A percentile compares a stretch with the other conserved stretches of the same genome.
Conservation (phyloP, 139 green algal genomes). For the Eudorina sp. region DNA sequence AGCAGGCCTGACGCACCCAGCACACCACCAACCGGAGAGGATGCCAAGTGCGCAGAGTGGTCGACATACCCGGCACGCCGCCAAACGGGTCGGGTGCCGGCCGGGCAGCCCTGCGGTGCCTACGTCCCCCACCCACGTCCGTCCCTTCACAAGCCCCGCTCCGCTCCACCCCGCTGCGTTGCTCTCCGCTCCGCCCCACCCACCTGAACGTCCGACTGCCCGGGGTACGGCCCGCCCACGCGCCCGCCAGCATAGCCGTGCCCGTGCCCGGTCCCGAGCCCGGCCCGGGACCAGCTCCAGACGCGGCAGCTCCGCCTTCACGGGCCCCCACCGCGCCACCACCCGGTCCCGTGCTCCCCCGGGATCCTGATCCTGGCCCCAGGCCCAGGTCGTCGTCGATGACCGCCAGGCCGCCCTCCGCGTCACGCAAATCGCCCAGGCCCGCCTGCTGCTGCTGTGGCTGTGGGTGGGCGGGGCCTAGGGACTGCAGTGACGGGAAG, state of each 20-base stretch:
- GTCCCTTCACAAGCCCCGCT: too few relatives aligned
- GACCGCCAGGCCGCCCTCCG: conserved; percentile 65
- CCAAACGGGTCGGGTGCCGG: too few relatives aligned
- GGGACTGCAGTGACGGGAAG: conserved; percentile 23
- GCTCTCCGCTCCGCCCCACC: neutral
- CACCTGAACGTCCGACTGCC: conserved; percentile 18
- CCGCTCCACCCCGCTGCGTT: too few relatives aligned
- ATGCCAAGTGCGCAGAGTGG: too few relatives aligned
- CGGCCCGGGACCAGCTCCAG: neutral
- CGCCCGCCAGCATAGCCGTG: conserved; percentile 9
- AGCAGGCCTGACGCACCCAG: too few relatives aligned
- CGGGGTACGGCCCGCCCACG: conserved; percentile 12
- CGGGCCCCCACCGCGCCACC: too few relatives aligned
- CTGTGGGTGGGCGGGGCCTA: neutral
- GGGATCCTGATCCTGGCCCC: neutral
- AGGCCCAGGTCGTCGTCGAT: conserved; percentile 78
- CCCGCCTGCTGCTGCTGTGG: neutral
- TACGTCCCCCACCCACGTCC: too few relatives aligned
- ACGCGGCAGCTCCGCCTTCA: too few relatives aligned
- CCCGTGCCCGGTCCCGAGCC: neutral
- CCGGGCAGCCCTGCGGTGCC: too few relatives aligned
- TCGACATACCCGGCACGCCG: too few relatives aligned
- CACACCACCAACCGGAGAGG: too few relatives aligned
- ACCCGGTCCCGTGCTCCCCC: too few relatives aligned
- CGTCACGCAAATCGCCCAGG: conserved; percentile 49